Base-by-base conservation (phyloP, 106 monocot genomes). In the Platanthera zijinensis region DNA sequence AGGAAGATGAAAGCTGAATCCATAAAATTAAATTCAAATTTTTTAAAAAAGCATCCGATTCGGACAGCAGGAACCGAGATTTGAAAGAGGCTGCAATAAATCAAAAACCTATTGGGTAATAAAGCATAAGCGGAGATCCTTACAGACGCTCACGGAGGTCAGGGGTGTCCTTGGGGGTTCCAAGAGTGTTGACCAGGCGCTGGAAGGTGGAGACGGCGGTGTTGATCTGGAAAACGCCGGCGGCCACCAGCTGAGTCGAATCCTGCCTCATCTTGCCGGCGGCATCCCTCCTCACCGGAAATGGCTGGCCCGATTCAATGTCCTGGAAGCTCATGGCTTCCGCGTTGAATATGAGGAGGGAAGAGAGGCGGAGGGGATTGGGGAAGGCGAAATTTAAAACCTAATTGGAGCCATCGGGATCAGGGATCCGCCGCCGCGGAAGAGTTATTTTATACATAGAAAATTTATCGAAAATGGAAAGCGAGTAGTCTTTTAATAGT, bases 171-270 rank as follows among this genome's bases (percentile, higher is more conserved):
- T 92, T 91, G 53, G 88, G 86, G 5, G 91, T 88, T 13, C 91
- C 91, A 71, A 92, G 72, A 52, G 84, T 78, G 80, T 91, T 84
- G 83, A 86, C 86, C 47, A 89, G 82, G 46, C 88, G 81, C 80
- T 86, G 84, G 79, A 86, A 89, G 69, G 84, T 86, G 54, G 82
- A 75, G 70, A 92, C 88, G 49, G 84, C 80, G 56, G 91, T 86
- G 73, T 80, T 89, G 80, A 92, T 92, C 86, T 89, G 86, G 75
- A 92, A 89, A 47, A 89, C 78, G 17, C 90, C 87, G n/a, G 87
- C 59, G 7, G 87, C 84, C 51, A 91, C 80, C 15, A 84, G 79
- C 73, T 85, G 87, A 30, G 90, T 67, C 21, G 87, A 61, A 56
- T 87, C 83, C 69, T 75, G 76, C 52, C 68, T 77, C 69, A 49